Evolutionary conservation across 768 basidiomycete species (phyloP).

Genomic region (Cyathus striatus): DNA sequence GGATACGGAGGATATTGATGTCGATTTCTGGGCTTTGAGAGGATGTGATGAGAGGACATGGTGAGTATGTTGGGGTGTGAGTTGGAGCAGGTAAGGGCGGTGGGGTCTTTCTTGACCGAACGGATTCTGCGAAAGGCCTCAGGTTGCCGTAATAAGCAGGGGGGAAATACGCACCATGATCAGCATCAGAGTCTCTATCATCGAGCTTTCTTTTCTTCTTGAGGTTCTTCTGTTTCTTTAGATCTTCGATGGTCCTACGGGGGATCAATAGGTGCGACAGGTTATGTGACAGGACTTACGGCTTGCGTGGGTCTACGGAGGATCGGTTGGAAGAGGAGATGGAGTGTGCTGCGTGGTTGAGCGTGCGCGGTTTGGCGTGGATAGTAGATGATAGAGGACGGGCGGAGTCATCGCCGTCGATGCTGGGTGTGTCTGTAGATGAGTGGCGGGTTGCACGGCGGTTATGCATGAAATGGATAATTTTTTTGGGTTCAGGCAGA

Average conservation of each 20-base stretch:
- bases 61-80: slow-evolving; percentile 30
- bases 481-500: too few species aligned
- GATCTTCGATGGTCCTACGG: slow-evolving; percentile 36
- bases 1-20: slow-evolving; percentile 31
- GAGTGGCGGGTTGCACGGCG: too few species aligned
- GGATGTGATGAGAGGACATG: too few species aligned
- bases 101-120: slow-evolving; percentile 53
- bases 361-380: slow-evolving; percentile 41
- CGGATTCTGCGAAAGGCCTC: slow-evolving; percentile 33
- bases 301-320: slow-evolving; percentile 60
- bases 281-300: slow-evolving; percentile 31
- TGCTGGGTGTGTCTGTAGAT: slow-evolving; percentile 33
- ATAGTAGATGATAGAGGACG: slow-evolving; percentile 27
- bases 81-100: slow-evolving; percentile 49
- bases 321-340: slow-evolving; percentile 46
- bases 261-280: slow-evolving; percentile 5
- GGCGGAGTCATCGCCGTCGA: slow-evolving; percentile 47
- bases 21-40: slow-evolving; percentile 54
- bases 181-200: slow-evolving; percentile 63
- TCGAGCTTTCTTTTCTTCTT: slow-evolving; percentile 87
- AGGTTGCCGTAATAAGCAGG: too few species aligned
- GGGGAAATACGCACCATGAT: slow-evolving; percentile 44
- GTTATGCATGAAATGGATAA: too few species aligned
- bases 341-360: slow-evolving; percentile 38
- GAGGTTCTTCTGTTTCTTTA: slow-evolving; percentile 74